Conservation (phyloP, 305 asterid species). For the Plantago coronopus region DNA sequence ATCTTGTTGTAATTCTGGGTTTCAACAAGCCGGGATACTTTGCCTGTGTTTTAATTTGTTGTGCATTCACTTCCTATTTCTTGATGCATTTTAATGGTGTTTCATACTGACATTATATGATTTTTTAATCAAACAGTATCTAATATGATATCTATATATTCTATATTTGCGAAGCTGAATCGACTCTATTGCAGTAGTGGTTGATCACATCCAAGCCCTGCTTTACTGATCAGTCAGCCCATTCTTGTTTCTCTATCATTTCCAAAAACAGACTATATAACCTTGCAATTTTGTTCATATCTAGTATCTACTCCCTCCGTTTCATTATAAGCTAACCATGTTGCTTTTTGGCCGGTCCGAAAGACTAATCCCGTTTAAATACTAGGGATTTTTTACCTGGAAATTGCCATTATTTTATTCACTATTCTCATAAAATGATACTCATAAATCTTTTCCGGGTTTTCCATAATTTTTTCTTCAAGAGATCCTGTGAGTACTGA, state of each 20-base stretch:
- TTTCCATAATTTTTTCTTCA: too few relatives aligned
- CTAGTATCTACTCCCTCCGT: too few relatives aligned
- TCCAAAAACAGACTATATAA: not conserved
- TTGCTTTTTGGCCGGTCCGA: too few relatives aligned
- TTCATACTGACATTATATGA: not conserved
- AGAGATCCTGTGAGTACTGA: too few relatives aligned
- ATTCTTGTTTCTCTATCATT: constrained; percentile 11
- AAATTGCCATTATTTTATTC: too few relatives aligned
- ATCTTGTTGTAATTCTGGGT: constrained; percentile 22
- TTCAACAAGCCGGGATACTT: constrained; percentile 14
- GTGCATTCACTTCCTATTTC: not conserved
- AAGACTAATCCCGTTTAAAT: too few relatives aligned
- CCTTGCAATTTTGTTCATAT: constrained; percentile 2
- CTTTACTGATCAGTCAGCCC: constrained; percentile 7
- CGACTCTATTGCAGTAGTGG: not conserved
- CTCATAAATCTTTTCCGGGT: too few relatives aligned
- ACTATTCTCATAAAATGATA: too few relatives aligned
- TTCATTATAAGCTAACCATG: too few relatives aligned
- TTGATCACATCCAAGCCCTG: constrained; percentile 7
- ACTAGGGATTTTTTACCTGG: too few relatives aligned
- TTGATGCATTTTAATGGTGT: not conserved
- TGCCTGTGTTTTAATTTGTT: not conserved
- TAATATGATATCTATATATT: not conserved
- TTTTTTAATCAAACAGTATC: not conserved
- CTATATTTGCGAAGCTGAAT: constrained; percentile 9